Evolutionary conservation across 306 rosid species (phyloP).

Genomic region (Bauhinia variegata): DNA sequence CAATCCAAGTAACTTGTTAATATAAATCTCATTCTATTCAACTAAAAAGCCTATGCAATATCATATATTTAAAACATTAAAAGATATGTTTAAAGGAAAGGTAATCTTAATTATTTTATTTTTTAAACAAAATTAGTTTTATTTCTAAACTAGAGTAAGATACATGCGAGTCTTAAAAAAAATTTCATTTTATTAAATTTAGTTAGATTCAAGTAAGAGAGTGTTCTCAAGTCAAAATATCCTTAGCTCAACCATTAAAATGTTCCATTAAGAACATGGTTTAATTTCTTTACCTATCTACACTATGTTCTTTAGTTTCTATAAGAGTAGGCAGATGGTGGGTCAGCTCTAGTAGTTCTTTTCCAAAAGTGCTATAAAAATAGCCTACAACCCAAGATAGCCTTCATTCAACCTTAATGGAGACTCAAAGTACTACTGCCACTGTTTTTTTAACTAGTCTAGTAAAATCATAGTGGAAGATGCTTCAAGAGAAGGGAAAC

Average conservation of each 20-base stretch:
- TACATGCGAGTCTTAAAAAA: too few relatives aligned
- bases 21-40: too few relatives aligned
- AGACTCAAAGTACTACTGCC: neutral
- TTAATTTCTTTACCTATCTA: neutral
- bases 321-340: neutral
- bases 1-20: too few relatives aligned
- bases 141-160: too few relatives aligned
- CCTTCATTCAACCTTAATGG: slow-evolving; percentile 5
- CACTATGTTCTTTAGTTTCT: neutral
- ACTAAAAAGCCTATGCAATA: too few relatives aligned
- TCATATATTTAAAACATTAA: too few relatives aligned
- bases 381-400: neutral
- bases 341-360: neutral
- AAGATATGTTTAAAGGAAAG: too few relatives aligned
- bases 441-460: slow-evolving; percentile 22
- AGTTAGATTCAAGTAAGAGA: too few relatives aligned
- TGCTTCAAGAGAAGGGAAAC: neutral
- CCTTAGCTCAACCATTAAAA: neutral
- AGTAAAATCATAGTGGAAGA: neutral
- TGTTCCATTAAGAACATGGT: neutral
- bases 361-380: neutral
- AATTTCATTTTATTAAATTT: too few relatives aligned
- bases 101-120: too few relatives aligned
- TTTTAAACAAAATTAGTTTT: too few relatives aligned
- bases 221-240: too few relatives aligned